phyloP scores from a whole-genome alignment of 2,329 filamentous ascomycete species.

The Apiospora kogelbergensis region DNA sequence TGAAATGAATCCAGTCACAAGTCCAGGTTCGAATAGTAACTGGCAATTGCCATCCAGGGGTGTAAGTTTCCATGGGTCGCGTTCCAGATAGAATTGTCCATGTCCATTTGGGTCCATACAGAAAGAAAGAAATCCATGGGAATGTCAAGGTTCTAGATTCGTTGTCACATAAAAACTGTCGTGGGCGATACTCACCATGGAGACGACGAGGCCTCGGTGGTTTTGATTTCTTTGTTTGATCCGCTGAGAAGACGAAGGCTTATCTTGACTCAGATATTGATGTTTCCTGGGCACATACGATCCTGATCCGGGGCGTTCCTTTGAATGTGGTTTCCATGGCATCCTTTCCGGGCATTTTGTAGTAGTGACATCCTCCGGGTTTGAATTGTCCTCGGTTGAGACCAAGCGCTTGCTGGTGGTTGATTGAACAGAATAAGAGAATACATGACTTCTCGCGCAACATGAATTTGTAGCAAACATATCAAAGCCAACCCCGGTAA shows the following conservation, averaged over 20 bases:
- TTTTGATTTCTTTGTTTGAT: constrained; percentile 24
- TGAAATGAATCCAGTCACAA: constrained; percentile 3
- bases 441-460: constrained; percentile 32
- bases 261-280: constrained; percentile 14
- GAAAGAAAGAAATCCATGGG: constrained; percentile 7
- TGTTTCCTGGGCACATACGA: constrained; percentile 13
- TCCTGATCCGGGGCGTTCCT: constrained; percentile 12
- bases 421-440: constrained; percentile 28
- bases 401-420: constrained; percentile 29
- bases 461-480: constrained; percentile 31
- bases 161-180: constrained; percentile 24
- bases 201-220: constrained; percentile 17
- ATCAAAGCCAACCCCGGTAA: constrained; percentile 43
- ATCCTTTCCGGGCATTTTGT: constrained; percentile 9
- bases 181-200: constrained; percentile 40
- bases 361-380: constrained; percentile 7
- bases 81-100: constrained; percentile 7
- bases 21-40: constrained; percentile 2
- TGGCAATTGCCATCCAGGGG: background rate
- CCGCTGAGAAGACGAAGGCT: constrained; percentile 27
- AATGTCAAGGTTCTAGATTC: constrained; percentile 9
- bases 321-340: constrained; percentile 9
- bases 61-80: background rate
- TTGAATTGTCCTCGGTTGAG: constrained; percentile 11
- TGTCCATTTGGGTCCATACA: constrained; percentile 16